Percentiles rank a stretch among this genome's conserved stretches.
These are phyloP conservation scores for Tulasnella sp. DNA, from an alignment of 768 basidiomycete genomes.

Conservation along the genomic window DNA sequence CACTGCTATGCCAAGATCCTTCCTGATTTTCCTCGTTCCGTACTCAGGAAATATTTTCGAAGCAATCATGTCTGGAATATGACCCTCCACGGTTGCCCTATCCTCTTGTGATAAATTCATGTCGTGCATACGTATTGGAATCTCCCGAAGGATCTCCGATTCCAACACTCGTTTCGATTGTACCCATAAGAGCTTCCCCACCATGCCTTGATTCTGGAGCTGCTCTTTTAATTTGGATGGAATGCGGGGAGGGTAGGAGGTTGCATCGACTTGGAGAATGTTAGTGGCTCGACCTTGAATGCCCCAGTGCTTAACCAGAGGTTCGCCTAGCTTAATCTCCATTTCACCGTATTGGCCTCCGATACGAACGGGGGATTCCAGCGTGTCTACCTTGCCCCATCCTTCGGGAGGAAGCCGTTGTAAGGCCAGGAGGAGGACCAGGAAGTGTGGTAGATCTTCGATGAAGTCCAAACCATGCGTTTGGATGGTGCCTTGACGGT, in stretches of 20 bases:
- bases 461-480: not conserved
- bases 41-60: not conserved
- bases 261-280: too few relatives aligned
- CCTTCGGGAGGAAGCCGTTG: not conserved
- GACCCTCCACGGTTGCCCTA: not conserved
- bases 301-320: not conserved
- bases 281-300: not conserved
- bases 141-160: too few relatives aligned
- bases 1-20: too few relatives aligned
- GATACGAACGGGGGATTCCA: not conserved
- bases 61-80: not conserved
- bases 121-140: too few relatives aligned
- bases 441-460: not conserved
- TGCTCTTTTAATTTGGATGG: too few relatives aligned
- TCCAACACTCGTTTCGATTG: too few relatives aligned
- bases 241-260: too few relatives aligned
- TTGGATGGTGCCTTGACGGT: not conserved
- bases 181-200: too few relatives aligned
- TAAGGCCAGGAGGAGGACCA: constrained; percentile 1
- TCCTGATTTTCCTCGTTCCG: too few relatives aligned
- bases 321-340: not conserved
- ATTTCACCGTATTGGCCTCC: too few relatives aligned
- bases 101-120: too few relatives aligned
- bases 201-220: too few relatives aligned
- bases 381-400: not conserved